phyloP scores from a whole-genome alignment of 768 basidiomycete genomes.

The Termitomyces sp. region DNA sequence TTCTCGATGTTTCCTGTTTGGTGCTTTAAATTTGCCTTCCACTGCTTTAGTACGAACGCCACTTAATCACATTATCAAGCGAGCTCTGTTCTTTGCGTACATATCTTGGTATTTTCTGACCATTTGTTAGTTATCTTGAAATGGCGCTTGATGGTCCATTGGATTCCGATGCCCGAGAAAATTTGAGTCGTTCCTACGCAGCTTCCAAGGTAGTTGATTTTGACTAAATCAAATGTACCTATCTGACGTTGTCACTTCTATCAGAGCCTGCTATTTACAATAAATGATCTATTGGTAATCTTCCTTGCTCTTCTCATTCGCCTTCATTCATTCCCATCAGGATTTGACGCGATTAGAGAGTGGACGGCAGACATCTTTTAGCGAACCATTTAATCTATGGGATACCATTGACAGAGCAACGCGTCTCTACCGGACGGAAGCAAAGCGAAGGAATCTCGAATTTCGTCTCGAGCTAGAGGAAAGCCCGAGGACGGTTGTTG shows the following conservation, averaged over 20 bases:
- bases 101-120: neutral
- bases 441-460: constrained; percentile 48
- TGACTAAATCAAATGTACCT: neutral
- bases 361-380: constrained; percentile 68
- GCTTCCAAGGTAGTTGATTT: constrained; percentile 56
- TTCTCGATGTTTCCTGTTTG: neutral
- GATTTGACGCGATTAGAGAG: constrained; percentile 75
- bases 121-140: constrained; percentile 56
- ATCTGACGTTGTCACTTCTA: neutral
- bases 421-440: constrained; percentile 59
- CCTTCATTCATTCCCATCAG: constrained; percentile 19
- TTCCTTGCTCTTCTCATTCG: neutral
- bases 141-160: constrained; percentile 73
- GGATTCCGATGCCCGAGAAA: constrained; percentile 68
- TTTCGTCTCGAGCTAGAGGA: constrained; percentile 52
- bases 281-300: constrained; percentile 69
- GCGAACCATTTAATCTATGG: constrained; percentile 69
- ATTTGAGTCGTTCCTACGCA: constrained; percentile 63
- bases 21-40: too few species aligned
- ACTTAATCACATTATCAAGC: constrained; percentile 82
- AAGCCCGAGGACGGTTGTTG: constrained; percentile 57
- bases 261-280: constrained; percentile 70
- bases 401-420: constrained; percentile 57
- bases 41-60: constrained; percentile 58
- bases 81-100: constrained; percentile 9